These are phyloP conservation scores for Chamaenerion angustifolium DNA, from an alignment of 345 rosid genomes.

Conservation along the genomic window DNA sequence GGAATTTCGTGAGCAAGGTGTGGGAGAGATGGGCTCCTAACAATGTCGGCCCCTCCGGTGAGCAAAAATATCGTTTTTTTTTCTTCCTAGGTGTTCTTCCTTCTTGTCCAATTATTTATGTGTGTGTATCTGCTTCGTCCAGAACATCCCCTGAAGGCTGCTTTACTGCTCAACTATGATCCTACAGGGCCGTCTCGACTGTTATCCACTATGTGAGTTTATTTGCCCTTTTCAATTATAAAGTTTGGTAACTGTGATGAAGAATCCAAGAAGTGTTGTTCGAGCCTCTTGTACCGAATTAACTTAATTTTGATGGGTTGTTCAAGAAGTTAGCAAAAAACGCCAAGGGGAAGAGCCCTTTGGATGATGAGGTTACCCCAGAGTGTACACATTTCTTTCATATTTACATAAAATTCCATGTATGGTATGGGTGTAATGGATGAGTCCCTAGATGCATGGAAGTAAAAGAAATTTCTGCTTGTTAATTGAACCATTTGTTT, in stretches of 20 bases:
- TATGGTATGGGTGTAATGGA: too few species aligned
- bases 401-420: too few species aligned
- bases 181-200: slow-evolving; percentile 66
- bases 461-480: too few species aligned
- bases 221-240: neutral
- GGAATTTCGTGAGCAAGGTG: slow-evolving; percentile 35
- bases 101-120: neutral
- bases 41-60: slow-evolving; percentile 48
- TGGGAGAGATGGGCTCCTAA: slow-evolving; percentile 73
- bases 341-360: too few species aligned
- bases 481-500: too few species aligned
- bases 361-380: too few species aligned
- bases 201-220: slow-evolving; percentile 55
- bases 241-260: neutral
- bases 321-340: too few species aligned
- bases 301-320: too few species aligned
- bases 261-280: neutral
- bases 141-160: slow-evolving; percentile 68
- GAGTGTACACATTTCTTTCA: too few species aligned
- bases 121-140: slow-evolving; percentile 7
- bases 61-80: slow-evolving; percentile 3
- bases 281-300: too few species aligned
- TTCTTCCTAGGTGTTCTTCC: neutral
- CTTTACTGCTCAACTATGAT: slow-evolving; percentile 63
- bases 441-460: too few species aligned